Base-by-base conservation (phyloP, 306 rosid genomes). In the Quercus robur region DNA sequence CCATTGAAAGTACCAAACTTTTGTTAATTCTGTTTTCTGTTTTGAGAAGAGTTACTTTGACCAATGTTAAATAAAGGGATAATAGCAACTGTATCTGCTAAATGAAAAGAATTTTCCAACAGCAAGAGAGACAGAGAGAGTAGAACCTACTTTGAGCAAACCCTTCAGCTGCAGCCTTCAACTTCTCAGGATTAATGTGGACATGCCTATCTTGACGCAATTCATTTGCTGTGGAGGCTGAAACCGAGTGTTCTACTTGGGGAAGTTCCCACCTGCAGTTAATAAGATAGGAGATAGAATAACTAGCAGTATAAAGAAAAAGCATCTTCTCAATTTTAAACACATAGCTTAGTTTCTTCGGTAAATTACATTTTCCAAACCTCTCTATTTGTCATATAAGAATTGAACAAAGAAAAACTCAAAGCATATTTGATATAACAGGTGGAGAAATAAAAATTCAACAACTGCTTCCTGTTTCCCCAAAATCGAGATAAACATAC, bases 91-190 rank as follows among this genome's bases (percentile, higher is more conserved):
- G 52, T 33, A 33, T 35, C 7, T 19, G n/a, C 52, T 10, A 6
- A 28, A 19, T 19, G 18, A 28, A 31, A 67, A 28, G n/a, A 18
- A 73, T 67, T 23, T 26, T 46, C 2, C 35, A 9, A 63, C 8
- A 3, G 69, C 0, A 13, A 62, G 74, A 62, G 55, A 3, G 6
- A 82, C 38, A 15, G 59, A 56, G 70, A 80, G 26, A 80, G 28
- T 1, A 69, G 80, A 79, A 81, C 80, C 59, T 86, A 93, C 99
- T 74, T 59, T 86, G 75, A 11, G 89, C 76, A 76, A 94, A 86
- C 69, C 99, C 97, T 85, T 94, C 97, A 71, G 95, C 89, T 70
- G 97, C 97, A 70, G 97, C 99, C 83, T 91, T 94, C 77, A 93
- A 74, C 90, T 94, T 94, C 76, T 93, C 93, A 18, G 97, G 91